phyloP scores from a whole-genome alignment of 163 green algal species.

The Coccomyxa subellipsoidea region DNA sequence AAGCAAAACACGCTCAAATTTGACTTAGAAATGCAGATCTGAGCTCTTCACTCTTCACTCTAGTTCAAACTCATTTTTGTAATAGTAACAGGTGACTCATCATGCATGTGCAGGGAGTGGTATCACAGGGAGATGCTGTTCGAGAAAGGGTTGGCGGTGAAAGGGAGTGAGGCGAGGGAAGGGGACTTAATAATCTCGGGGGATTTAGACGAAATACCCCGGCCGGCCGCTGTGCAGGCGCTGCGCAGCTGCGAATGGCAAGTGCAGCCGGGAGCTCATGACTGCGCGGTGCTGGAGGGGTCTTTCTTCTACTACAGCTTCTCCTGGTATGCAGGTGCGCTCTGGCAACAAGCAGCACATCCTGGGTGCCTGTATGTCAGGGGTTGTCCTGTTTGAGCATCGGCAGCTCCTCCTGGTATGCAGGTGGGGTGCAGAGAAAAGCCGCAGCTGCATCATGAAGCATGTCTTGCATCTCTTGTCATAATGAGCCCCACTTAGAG shows the following conservation, averaged over 20 bases:
- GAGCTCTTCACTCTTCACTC: too few relatives aligned
- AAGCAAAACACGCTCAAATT: too few relatives aligned
- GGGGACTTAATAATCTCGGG: background rate
- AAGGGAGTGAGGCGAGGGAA: background rate
- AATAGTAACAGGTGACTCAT: background rate
- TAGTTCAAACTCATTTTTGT: too few relatives aligned
- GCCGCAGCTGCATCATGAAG: too few relatives aligned
- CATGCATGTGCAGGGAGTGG: background rate
- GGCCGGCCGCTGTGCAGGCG: background rate
- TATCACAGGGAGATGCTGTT: slow-evolving; percentile 1
- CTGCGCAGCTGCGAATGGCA: background rate
- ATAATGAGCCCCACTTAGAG: too few relatives aligned
- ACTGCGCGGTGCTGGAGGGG: background rate
- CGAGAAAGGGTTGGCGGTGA: background rate
- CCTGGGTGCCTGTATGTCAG: too few relatives aligned
- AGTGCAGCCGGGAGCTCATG: background rate
- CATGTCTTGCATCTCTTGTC: too few relatives aligned
- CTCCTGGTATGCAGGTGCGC: background rate
- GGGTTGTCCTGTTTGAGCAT: too few relatives aligned
- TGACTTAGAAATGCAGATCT: too few relatives aligned
- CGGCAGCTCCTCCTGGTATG: too few relatives aligned
- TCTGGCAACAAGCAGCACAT: background rate
- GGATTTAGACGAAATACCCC: slow-evolving; percentile 2
- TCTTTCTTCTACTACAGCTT: slow-evolving; percentile 4
- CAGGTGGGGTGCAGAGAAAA: too few relatives aligned